These are phyloP conservation scores for Taiwanofungus camphoratus DNA, from an alignment of 1,284 basidiomycete species.

Conservation along the genomic window DNA sequence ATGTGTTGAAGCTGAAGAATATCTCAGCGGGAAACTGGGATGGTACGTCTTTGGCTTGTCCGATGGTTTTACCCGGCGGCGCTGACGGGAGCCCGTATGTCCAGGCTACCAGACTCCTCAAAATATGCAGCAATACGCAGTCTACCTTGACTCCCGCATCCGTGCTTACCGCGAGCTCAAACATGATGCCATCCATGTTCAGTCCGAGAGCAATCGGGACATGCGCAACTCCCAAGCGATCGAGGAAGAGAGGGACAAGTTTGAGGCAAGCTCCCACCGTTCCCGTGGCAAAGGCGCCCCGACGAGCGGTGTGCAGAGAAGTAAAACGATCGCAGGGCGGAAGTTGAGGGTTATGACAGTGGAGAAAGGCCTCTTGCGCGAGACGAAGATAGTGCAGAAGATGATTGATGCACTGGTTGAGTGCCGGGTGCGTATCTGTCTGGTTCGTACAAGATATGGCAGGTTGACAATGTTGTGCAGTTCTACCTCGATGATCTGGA, in stretches of 20 bases:
- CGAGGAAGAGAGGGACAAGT: slow-evolving; percentile 42
- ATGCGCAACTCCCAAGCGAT: slow-evolving; percentile 59
- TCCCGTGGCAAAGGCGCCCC: slow-evolving; percentile 17
- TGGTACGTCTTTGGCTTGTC: slow-evolving; percentile 41
- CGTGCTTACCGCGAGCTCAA: slow-evolving; percentile 87
- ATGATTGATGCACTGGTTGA: slow-evolving; percentile 86
- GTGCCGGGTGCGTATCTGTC: slow-evolving; percentile 61
- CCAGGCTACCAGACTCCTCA: slow-evolving; percentile 81
- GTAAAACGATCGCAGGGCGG: slow-evolving; percentile 75
- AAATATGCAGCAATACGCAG: slow-evolving; percentile 84
- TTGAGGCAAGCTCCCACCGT: slow-evolving; percentile 6
- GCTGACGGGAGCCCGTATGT: not conserved
- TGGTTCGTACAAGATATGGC: not conserved
- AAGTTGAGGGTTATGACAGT: slow-evolving; percentile 90
- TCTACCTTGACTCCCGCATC: slow-evolving; percentile 88
- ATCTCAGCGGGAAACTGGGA: slow-evolving; percentile 78
- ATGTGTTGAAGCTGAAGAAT: slow-evolving; percentile 75
- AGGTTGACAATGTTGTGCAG: slow-evolving; percentile 32
- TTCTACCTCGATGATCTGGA: slow-evolving; percentile 93
- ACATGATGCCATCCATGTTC: slow-evolving; percentile 89
- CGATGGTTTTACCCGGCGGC: slow-evolving; percentile 4
- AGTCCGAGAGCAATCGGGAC: slow-evolving; percentile 85
- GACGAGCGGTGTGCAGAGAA: slow-evolving; percentile 40
- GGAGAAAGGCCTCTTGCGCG: slow-evolving; percentile 91
- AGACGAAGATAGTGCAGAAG: slow-evolving; percentile 87